These are phyloP conservation scores for Beta lomatogona DNA, from an alignment of 179 eudicot species.

Conservation along the genomic window DNA sequence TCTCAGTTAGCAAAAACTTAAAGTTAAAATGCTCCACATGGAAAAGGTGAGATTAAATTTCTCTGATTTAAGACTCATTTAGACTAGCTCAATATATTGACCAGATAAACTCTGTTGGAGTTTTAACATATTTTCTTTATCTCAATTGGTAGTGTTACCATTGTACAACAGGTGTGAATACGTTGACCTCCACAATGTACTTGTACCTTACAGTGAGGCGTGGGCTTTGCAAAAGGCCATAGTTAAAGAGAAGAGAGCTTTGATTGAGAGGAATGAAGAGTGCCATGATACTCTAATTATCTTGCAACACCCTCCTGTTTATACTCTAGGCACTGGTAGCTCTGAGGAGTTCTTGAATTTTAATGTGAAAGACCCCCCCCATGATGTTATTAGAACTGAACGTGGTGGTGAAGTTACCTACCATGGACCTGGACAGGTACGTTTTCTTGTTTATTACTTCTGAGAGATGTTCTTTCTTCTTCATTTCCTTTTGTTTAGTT, in stretches of 20 bases:
- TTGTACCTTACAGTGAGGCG: slow-evolving; percentile 72
- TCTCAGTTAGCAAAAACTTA: background rate
- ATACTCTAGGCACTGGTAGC: slow-evolving; percentile 90
- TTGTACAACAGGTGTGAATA: slow-evolving; percentile 46
- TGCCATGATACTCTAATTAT: slow-evolving; percentile 65
- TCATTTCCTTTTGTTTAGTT: background rate
- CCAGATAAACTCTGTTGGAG: background rate
- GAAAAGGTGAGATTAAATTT: slow-evolving; percentile 31
- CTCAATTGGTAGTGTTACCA: slow-evolving; percentile 14
- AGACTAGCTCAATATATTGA: background rate
- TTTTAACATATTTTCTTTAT: slow-evolving; percentile 2
- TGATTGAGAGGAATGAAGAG: slow-evolving; percentile 55
- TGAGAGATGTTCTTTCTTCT: background rate
- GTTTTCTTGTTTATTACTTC: background rate
- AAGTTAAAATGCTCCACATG: background rate
- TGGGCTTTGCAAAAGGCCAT: slow-evolving; percentile 88
- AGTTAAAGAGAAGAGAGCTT: slow-evolving; percentile 55
- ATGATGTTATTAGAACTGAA: slow-evolving; percentile 73
- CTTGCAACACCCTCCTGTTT: slow-evolving; percentile 85
- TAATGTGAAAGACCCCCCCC: slow-evolving; percentile 60
- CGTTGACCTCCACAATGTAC: slow-evolving; percentile 63
- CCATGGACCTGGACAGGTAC: slow-evolving; percentile 99
- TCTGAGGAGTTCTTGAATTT: slow-evolving; percentile 69
- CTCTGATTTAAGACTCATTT: slow-evolving; percentile 7
- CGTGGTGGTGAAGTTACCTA: slow-evolving; percentile 98